phyloP scores from a whole-genome alignment of 345 rosid species.

The Nasturtium officinale region DNA sequence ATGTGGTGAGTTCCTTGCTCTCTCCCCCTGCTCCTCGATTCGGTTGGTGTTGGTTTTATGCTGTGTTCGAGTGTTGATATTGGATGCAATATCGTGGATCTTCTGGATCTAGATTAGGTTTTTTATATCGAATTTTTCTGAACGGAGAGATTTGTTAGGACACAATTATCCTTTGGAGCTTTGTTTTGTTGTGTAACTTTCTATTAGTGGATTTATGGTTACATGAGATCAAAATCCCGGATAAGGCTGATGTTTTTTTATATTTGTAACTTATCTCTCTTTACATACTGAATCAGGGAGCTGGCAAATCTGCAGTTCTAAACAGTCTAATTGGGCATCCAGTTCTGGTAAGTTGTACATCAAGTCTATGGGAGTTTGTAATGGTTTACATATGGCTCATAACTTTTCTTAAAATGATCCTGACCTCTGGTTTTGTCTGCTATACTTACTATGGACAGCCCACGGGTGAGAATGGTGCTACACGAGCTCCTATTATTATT shows the following conservation, averaged over 20 bases:
- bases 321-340: slow-evolving; percentile 98
- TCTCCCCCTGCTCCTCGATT: slow-evolving; percentile 1
- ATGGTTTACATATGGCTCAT: slow-evolving; percentile 8
- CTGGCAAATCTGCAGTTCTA: slow-evolving; percentile 93
- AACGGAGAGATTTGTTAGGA: slow-evolving; percentile 7
- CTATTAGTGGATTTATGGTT: neutral
- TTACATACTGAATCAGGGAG: slow-evolving; percentile 64
- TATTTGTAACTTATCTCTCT: slow-evolving; percentile 16
- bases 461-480: slow-evolving; percentile 99
- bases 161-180: slow-evolving; percentile 1
- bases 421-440: slow-evolving; percentile 26
- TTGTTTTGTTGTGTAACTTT: neutral
- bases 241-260: slow-evolving; percentile 27
- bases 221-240: neutral
- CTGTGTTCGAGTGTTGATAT: slow-evolving; percentile 27
- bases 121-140: slow-evolving; percentile 1
- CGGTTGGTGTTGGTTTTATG: neutral
- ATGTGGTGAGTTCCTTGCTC: slow-evolving; percentile 66
- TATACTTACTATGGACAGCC: slow-evolving; percentile 58
- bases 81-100: slow-evolving; percentile 35
- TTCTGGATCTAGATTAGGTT: slow-evolving; percentile 43
- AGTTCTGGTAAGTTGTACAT: slow-evolving; percentile 66
- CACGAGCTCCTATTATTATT: slow-evolving; percentile 85
- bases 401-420: neutral
- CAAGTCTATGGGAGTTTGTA: neutral